These are phyloP conservation scores for Podospora bellae-mahoneyi DNA, from an alignment of 495 filamentous ascomycete genomes.

Conservation along the genomic window DNA sequence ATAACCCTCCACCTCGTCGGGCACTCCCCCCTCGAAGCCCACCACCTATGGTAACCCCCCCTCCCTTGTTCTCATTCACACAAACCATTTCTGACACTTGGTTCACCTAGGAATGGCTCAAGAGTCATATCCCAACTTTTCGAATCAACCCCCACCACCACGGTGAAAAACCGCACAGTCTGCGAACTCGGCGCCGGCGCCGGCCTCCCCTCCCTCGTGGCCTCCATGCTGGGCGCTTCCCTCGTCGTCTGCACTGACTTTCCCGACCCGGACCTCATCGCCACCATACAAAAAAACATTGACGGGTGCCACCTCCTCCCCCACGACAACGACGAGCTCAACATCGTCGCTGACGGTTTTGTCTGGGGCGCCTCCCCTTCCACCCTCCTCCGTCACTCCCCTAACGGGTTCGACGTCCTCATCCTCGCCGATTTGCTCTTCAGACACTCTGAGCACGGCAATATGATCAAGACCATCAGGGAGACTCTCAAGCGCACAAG, in stretches of 20 bases:
- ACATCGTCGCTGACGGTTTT: conserved; percentile 60
- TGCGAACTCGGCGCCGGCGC: conserved; percentile 90
- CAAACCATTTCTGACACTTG: neutral
- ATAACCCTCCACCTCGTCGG: conserved; percentile 81
- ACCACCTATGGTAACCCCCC: conserved; percentile 66
- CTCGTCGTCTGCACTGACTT: conserved; percentile 83
- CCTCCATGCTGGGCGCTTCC: conserved; percentile 63
- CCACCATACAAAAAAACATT: conserved; percentile 73
- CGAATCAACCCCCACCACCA: conserved; percentile 58
- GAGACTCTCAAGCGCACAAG: conserved; percentile 53
- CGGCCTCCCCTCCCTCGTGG: conserved; percentile 77
- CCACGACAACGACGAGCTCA: conserved; percentile 24
- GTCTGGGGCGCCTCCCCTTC: conserved; percentile 68
- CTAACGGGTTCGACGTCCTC: conserved; percentile 65
- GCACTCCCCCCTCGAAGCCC: conserved; percentile 85
- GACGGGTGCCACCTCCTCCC: conserved; percentile 37
- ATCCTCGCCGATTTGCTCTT: conserved; percentile 88
- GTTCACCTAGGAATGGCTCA: conserved; percentile 56
- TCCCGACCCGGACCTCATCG: conserved; percentile 74
- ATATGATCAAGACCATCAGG: conserved; percentile 67
- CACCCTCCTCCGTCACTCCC: conserved; percentile 46
- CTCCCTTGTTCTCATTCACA: neutral
- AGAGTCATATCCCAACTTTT: conserved; percentile 72
- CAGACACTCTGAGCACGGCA: conserved; percentile 77
- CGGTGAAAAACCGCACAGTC: conserved; percentile 61